Conservation (phyloP, 192 early-diverging fungal genomes). For the Dimargaris verticillata region DNA sequence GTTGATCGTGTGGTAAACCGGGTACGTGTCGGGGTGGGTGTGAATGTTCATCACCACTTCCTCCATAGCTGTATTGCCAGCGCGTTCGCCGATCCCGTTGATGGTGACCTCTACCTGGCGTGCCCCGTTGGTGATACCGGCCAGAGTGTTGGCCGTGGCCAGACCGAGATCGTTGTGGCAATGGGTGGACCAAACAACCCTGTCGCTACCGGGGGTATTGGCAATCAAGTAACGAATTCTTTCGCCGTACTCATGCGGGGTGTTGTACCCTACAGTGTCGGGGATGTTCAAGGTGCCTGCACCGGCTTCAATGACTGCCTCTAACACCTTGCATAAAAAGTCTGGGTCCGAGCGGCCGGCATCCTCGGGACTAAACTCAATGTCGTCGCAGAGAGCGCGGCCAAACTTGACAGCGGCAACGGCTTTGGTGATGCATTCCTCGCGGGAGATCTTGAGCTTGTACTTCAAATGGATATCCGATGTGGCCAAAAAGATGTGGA, state of each 20-base stretch:
- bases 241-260: conserved; percentile 73
- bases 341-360: conserved; percentile 78
- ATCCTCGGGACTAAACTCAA: conserved; percentile 94
- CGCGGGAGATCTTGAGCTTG: conserved; percentile 82
- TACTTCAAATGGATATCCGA: conserved; percentile 89
- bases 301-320: conserved; percentile 70
- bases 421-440: conserved; percentile 70
- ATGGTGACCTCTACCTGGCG: conserved; percentile 94
- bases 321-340: conserved; percentile 72
- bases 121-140: conserved; percentile 79
- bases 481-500: conserved; percentile 91
- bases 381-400: conserved; percentile 61
- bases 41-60: conserved; percentile 91
- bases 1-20: conserved; percentile 82
- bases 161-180: conserved; percentile 96
- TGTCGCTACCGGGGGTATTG: conserved; percentile 53
- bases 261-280: conserved; percentile 96
- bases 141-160: conserved; percentile 88
- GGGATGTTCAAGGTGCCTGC: conserved; percentile 93
- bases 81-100: conserved; percentile 97
- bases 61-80: conserved; percentile 91
- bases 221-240: conserved; percentile 67
- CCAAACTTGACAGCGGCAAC: conserved; percentile 64
- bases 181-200: conserved; percentile 80
- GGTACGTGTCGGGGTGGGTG: conserved; percentile 77